These are phyloP conservation scores for Lipomyces mesembrius DNA, from an alignment of 805 yeast species.

Conservation along the genomic window DNA sequence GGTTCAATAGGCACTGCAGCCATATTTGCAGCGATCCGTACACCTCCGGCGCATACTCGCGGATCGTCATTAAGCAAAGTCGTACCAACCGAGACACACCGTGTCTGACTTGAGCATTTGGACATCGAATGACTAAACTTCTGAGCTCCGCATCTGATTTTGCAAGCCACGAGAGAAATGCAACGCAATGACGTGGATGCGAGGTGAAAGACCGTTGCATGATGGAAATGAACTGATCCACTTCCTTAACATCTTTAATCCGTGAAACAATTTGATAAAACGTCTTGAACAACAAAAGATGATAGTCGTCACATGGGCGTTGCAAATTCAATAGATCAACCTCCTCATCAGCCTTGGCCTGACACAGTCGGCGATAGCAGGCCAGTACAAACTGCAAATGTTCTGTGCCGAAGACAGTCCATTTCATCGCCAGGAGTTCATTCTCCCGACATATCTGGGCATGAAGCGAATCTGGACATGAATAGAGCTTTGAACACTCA, in stretches of 20 bases:
- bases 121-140: conserved; percentile 28
- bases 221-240: conserved; percentile 9
- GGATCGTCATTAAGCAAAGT: conserved; percentile 10
- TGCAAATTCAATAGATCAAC: not conserved
- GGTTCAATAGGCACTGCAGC: conserved; percentile 5
- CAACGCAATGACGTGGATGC: conserved; percentile 10
- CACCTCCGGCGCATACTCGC: conserved; percentile 7
- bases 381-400: conserved; percentile 21
- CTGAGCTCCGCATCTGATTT: conserved; percentile 5
- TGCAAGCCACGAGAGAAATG: conserved; percentile 27
- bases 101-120: conserved; percentile 18
- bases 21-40: conserved; percentile 25
- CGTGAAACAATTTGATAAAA: conserved; percentile 25
- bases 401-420: conserved; percentile 21
- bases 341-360: not conserved
- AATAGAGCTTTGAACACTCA: not conserved
- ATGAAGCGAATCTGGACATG: conserved; percentile 6
- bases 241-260: conserved; percentile 12
- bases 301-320: conserved; percentile 9
- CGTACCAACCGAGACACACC: conserved; percentile 17
- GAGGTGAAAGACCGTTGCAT: conserved; percentile 12
- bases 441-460: conserved; percentile 24
- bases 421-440: conserved; percentile 17
- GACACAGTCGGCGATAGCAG: conserved; percentile 9
- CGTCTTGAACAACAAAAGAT: conserved; percentile 24